These are phyloP conservation scores for Globisporangium rhizosaccharum DNA, from an alignment of 352 stramenopile genomes.

Conservation along the genomic window DNA sequence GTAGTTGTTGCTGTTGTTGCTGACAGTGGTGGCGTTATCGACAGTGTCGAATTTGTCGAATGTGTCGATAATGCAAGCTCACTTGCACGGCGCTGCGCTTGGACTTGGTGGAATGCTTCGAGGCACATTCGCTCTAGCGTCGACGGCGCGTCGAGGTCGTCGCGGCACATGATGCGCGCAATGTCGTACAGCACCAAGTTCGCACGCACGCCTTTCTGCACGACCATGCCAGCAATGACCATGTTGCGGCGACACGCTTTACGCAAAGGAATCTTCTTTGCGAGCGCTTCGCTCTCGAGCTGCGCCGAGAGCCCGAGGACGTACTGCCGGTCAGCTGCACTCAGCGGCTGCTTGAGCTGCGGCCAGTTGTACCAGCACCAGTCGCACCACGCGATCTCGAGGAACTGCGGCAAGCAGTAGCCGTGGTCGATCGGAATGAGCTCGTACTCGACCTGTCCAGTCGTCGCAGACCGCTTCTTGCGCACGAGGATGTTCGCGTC, in stretches of 20 bases:
- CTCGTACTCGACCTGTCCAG: slow-evolving; percentile 74
- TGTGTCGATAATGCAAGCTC: not conserved
- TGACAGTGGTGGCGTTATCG: too few relatives aligned
- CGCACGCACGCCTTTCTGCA: slow-evolving; percentile 70
- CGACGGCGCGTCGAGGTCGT: slow-evolving; percentile 74
- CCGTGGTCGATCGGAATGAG: slow-evolving; percentile 99
- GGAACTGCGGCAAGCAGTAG: slow-evolving; percentile 94
- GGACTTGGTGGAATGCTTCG: slow-evolving; percentile 63
- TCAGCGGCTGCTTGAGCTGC: slow-evolving; percentile 79
- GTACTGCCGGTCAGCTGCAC: slow-evolving; percentile 52
- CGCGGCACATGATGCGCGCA: slow-evolving; percentile 78
- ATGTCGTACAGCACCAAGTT: slow-evolving; percentile 66
- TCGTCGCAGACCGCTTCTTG: slow-evolving; percentile 50
- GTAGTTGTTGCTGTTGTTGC: not conserved
- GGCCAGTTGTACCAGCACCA: slow-evolving; percentile 99
- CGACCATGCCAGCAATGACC: slow-evolving; percentile 70
- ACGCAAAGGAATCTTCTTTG: slow-evolving; percentile 70
- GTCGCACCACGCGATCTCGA: slow-evolving; percentile 97
- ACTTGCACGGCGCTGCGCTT: slow-evolving; percentile 16
- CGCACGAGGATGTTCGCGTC: slow-evolving; percentile 96
- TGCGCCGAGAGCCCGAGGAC: slow-evolving; percentile 52
- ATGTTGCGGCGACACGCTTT: slow-evolving; percentile 73
- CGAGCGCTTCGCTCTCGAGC: slow-evolving; percentile 48
- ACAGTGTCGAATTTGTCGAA: too few relatives aligned
- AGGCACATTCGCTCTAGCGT: slow-evolving; percentile 57